A percentile compares a stretch with the other conserved stretches of the same genome.
Conservation (phyloP, 352 stramenopile species). For the Plasmopara viticola region DNA sequence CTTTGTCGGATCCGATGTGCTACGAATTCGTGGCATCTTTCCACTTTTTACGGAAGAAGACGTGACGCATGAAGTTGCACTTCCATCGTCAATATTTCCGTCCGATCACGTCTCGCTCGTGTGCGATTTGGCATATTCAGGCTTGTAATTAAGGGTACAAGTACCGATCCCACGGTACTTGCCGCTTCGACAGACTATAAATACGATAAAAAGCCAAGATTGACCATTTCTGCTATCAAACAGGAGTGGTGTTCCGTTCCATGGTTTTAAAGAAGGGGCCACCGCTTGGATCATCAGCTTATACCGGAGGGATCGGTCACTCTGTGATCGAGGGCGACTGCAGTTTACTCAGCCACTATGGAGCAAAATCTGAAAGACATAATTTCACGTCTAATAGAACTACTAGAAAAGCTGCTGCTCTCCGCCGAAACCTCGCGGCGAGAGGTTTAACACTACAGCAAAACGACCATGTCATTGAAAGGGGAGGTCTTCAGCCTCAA, state of each 20-base stretch:
- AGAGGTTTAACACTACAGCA: conserved; percentile 27
- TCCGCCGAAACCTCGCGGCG: conserved; percentile 28
- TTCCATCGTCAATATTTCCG: no score
- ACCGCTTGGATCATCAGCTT: conserved; percentile 13
- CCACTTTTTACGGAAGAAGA: no score
- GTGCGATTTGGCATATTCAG: no score
- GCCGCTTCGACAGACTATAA: no score
- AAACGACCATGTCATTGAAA: conserved; percentile 24
- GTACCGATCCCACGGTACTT: no score
- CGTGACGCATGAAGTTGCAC: no score
- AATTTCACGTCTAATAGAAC: background rate
- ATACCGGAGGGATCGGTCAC: conserved; percentile 8
- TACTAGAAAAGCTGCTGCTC: conserved; percentile 9
- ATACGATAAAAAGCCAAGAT: no score
- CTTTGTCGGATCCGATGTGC: no score
- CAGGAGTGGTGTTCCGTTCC: background rate
- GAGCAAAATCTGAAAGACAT: conserved; percentile 1
- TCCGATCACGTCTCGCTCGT: no score
- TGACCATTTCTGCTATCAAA: no score
- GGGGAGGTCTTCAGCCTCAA: conserved; percentile 20
- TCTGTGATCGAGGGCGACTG: conserved; percentile 21
- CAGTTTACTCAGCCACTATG: conserved; percentile 20
- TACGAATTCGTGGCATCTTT: no score
- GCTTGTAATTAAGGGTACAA: no score
- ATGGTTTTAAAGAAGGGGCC: conserved; percentile 26